Percentiles rank a stretch among this genome's conserved stretches.
Evolutionary conservation across 75 land plant genomes (phyloP).

Genomic region (Sequoia sempervirens): DNA sequence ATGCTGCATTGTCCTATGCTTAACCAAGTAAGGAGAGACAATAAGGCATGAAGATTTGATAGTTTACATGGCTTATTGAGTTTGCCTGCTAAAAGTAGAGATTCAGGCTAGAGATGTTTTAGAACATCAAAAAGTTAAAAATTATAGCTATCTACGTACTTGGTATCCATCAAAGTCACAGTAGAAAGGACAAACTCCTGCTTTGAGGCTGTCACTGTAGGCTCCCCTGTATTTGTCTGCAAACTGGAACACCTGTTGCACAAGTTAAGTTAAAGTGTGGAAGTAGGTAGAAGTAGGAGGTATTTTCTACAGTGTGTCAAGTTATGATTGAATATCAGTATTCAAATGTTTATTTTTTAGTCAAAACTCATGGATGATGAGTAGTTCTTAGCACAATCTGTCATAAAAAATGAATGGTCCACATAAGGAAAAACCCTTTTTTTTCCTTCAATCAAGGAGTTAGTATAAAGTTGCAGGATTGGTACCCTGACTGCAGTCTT

Average conservation of each 20-base stretch:
- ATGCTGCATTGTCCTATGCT: no score
- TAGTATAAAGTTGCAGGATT: no score
- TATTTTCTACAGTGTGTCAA: no score
- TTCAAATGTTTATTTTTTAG: no score
- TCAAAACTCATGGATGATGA: no score
- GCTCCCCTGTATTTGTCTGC: conserved; percentile 34
- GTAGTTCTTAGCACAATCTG: no score
- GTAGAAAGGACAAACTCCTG: conserved; percentile 81
- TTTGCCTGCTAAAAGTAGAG: not conserved
- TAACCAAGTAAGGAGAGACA: no score
- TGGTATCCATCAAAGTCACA: conserved; percentile 78
- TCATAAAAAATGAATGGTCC: no score
- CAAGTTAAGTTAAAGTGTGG: not conserved
- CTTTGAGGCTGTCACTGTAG: conserved; percentile 23
- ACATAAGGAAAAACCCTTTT: no score
- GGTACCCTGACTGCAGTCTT: conserved; percentile 43
- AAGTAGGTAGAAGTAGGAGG: not conserved
- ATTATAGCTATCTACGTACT: conserved; percentile 25
- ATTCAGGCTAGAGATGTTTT: not conserved
- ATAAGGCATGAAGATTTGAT: no score
- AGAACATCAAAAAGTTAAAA: conserved; percentile 2
- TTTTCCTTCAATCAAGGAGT: no score
- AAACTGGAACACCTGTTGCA: conserved; percentile 28
- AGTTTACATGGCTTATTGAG: not conserved
- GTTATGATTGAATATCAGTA: no score